These are phyloP conservation scores for Dysphania ambrosioides DNA, from an alignment of 148 eudicot species.

Conservation along the genomic window DNA sequence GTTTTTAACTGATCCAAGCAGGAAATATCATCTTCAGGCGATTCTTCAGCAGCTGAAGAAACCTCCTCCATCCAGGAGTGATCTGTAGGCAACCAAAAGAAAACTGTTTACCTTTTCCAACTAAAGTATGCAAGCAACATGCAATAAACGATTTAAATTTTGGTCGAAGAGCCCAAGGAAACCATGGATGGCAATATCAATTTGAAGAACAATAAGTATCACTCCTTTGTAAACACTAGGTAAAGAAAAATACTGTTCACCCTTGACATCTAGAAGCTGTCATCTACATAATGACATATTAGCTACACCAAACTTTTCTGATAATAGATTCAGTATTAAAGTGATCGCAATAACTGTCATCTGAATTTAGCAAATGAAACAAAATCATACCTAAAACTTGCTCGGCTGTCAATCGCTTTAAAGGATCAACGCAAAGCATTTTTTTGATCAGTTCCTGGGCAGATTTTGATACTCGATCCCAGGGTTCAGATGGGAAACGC, in stretches of 20 bases:
- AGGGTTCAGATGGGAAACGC: slow-evolving; percentile 63
- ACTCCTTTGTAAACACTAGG: background rate
- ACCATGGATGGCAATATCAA: background rate
- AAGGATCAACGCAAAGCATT: slow-evolving; percentile 75
- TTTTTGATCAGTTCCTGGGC: slow-evolving; percentile 68
- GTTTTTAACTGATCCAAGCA: slow-evolving; percentile 29
- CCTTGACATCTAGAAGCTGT: background rate
- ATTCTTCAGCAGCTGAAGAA: slow-evolving; percentile 23
- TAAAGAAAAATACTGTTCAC: background rate
- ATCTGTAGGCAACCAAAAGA: slow-evolving; percentile 35
- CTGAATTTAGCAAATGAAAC: background rate
- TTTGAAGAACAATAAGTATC: background rate
- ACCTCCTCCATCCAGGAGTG: slow-evolving; percentile 63
- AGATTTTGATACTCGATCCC: slow-evolving; percentile 58
- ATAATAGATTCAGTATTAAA: background rate
- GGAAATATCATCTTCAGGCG: slow-evolving; percentile 21
- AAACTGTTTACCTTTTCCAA: background rate
- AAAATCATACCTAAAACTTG: slow-evolving; percentile 66
- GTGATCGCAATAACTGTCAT: background rate
- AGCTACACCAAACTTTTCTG: background rate
- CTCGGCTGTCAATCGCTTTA: slow-evolving; percentile 60
- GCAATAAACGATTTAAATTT: background rate
- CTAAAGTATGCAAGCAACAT: background rate
- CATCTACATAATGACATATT: background rate
- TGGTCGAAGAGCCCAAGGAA: background rate